phyloP scores from a whole-genome alignment of 2,329 filamentous ascomycete species.

The Graphilbum sp. region DNA sequence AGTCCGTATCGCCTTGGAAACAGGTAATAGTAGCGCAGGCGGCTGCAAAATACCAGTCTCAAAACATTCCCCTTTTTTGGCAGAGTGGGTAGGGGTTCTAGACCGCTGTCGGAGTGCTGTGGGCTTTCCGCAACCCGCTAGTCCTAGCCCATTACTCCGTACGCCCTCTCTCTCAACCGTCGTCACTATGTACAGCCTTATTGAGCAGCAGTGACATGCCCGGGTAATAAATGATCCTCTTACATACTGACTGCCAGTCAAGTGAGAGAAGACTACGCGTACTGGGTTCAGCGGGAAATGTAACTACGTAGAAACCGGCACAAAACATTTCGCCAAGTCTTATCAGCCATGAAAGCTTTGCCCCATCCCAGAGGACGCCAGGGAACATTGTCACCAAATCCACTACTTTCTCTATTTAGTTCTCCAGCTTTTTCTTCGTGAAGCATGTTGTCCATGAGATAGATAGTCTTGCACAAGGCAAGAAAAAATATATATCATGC shows the following conservation, averaged over 20 bases:
- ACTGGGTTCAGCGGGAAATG: no score
- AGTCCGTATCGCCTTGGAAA: background rate
- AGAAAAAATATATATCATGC: slow-evolving; percentile 1
- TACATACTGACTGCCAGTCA: no score
- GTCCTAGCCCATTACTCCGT: no score
- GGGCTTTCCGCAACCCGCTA: background rate
- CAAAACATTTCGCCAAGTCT: slow-evolving; percentile 14
- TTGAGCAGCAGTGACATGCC: no score
- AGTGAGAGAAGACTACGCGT: no score
- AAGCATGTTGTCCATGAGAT: slow-evolving; percentile 3
- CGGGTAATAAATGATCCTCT: no score
- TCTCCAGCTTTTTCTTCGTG: slow-evolving; percentile 3
- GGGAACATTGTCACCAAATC: slow-evolving; percentile 5
- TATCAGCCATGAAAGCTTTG: slow-evolving; percentile 9
- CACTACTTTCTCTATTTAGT: slow-evolving; percentile 5
- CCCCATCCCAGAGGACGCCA: slow-evolving; percentile 9
- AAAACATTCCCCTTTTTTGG: background rate
- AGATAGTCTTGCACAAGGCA: slow-evolving; percentile 1
- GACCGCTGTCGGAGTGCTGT: background rate
- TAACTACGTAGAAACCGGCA: slow-evolving; percentile 13
- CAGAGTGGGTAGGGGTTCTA: slow-evolving; percentile 1
- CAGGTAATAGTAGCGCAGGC: background rate
- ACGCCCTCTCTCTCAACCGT: no score
- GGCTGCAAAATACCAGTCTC: background rate
- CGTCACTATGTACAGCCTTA: no score